Evolutionary conservation across 169 alveolate genomes (phyloP).

Genomic region (Cryptosporidium ubiquitum): DNA sequence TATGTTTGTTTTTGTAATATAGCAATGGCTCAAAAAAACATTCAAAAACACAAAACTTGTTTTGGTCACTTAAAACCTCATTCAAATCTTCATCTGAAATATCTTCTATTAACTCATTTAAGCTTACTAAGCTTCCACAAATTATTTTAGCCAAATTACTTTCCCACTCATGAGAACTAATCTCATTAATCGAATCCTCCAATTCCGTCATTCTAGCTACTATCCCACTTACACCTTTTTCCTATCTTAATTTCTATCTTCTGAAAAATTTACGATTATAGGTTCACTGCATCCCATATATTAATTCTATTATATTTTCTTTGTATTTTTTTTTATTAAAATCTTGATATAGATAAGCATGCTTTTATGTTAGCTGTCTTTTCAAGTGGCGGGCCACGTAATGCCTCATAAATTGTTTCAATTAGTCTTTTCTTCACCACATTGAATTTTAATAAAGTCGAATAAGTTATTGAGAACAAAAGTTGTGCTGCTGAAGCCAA

Average conservation of each 20-base stretch:
- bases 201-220: slow-evolving; percentile 4
- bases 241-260: slow-evolving; percentile 29
- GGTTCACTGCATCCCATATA: neutral
- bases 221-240: neutral
- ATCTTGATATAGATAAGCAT: slow-evolving; percentile 38
- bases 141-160: slow-evolving; percentile 47
- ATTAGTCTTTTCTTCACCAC: slow-evolving; percentile 48
- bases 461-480: no score
- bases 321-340: neutral
- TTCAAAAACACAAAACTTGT: slow-evolving; percentile 16
- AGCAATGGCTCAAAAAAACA: slow-evolving; percentile 58
- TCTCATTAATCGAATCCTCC: slow-evolving; percentile 14
- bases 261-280: neutral
- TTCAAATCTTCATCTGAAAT: slow-evolving; percentile 29
- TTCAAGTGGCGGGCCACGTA: slow-evolving; percentile 75
- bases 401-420: slow-evolving; percentile 43
- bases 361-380: slow-evolving; percentile 65
- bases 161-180: slow-evolving; percentile 70
- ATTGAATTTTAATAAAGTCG: neutral
- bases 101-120: slow-evolving; percentile 26
- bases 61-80: neutral
- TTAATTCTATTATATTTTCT: neutral
- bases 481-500: neutral
- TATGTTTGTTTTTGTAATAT: slow-evolving; percentile 39
- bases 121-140: slow-evolving; percentile 44